These are phyloP conservation scores for Picochlorum sp. DNA, from an alignment of 139 green algal species.

Conservation along the genomic window DNA sequence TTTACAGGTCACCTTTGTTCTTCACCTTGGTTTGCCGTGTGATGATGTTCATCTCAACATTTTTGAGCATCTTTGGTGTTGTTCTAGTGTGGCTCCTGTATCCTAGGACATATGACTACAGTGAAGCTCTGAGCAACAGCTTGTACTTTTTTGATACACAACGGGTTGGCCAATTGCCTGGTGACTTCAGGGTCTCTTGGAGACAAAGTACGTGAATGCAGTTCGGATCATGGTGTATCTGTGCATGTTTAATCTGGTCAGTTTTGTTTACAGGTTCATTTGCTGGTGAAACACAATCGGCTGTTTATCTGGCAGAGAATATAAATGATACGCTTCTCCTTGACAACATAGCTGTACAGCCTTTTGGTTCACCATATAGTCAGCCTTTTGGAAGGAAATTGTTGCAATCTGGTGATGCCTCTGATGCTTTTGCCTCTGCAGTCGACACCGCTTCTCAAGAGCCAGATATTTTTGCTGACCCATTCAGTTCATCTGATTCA, in stretches of 20 bases:
- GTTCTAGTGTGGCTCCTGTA: constrained; percentile 48
- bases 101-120: constrained; percentile 39
- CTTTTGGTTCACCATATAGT: not conserved
- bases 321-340: constrained; percentile 8
- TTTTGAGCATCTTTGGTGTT: constrained; percentile 22
- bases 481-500: not conserved
- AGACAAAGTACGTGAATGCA: constrained; percentile 21
- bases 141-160: constrained; percentile 39
- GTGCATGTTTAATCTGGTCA: constrained; percentile 3
- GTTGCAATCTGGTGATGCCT: no score
- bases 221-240: not conserved
- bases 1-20: constrained; percentile 13
- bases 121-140: constrained; percentile 9
- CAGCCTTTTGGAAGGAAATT: no score
- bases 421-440: no score
- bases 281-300: not conserved
- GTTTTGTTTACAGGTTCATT: constrained; percentile 11
- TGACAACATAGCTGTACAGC: not conserved
- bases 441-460: no score
- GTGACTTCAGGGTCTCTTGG: constrained; percentile 36
- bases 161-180: constrained; percentile 37
- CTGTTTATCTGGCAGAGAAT: constrained; percentile 16
- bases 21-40: constrained; percentile 27
- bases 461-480: not conserved
- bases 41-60: constrained; percentile 21